These are phyloP conservation scores for Naematelia aurantialba DNA, from an alignment of 768 basidiomycete species.

Conservation along the genomic window DNA sequence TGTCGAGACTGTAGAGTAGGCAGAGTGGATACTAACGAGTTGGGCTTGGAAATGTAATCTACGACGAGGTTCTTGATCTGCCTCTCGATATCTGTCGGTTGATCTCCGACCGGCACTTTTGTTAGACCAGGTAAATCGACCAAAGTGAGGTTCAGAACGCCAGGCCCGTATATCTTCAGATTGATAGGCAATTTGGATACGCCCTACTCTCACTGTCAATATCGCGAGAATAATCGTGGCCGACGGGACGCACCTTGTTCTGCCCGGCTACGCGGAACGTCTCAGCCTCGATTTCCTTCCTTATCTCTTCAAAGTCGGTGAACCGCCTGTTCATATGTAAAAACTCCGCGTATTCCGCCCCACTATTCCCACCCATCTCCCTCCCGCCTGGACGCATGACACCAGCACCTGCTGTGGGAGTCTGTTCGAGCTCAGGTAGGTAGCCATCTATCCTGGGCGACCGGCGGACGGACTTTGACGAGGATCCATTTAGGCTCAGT, in stretches of 20 bases:
- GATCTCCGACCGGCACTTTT: constrained; percentile 69
- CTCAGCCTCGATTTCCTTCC: constrained; percentile 96
- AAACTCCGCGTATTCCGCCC: constrained; percentile 91
- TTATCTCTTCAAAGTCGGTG: constrained; percentile 91
- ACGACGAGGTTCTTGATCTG: constrained; percentile 92
- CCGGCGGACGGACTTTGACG: constrained; percentile 6
- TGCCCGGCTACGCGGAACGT: constrained; percentile 96
- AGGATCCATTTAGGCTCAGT: constrained; percentile 1
- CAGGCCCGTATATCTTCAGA: constrained; percentile 89
- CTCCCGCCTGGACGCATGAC: constrained; percentile 39
- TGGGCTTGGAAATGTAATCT: constrained; percentile 94
- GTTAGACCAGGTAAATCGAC: constrained; percentile 96
- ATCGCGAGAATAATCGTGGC: not conserved
- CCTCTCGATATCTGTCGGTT: constrained; percentile 94
- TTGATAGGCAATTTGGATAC: constrained; percentile 95
- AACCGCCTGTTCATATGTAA: constrained; percentile 93
- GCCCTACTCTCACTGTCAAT: constrained; percentile 54
- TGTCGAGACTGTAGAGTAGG: not conserved
- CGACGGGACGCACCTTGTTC: constrained; percentile 69
- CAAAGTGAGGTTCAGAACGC: constrained; percentile 89
- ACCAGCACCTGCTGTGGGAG: constrained; percentile 30
- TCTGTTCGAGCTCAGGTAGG: constrained; percentile 24
- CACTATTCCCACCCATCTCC: constrained; percentile 27
- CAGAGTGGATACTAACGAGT: constrained; percentile 62
- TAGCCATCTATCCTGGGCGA: constrained; percentile 32